These are phyloP conservation scores for Bipolaris gigantea DNA, from an alignment of 2,329 filamentous ascomycete genomes.

Conservation along the genomic window DNA sequence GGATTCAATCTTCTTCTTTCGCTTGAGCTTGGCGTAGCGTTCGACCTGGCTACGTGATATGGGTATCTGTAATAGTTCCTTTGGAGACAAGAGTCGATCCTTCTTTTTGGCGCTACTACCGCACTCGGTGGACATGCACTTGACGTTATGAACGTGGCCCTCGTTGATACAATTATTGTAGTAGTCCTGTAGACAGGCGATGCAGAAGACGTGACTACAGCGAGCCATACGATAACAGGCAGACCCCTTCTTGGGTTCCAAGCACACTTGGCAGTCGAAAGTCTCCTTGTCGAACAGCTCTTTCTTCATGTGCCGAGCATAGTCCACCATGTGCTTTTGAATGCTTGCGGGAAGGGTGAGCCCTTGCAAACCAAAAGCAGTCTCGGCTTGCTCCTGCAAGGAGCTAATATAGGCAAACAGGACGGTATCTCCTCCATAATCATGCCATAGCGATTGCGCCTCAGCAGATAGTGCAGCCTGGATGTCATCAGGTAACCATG, in stretches of 20 bases:
- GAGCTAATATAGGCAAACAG: slow-evolving; percentile 64
- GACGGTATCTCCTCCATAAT: slow-evolving; percentile 59
- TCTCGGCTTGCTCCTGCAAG: slow-evolving; percentile 61
- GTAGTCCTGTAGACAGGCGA: slow-evolving; percentile 83
- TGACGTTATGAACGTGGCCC: slow-evolving; percentile 77
- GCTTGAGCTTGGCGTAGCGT: slow-evolving; percentile 85
- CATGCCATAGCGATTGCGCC: slow-evolving; percentile 59
- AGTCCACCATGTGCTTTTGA: slow-evolving; percentile 74
- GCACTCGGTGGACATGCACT: slow-evolving; percentile 79
- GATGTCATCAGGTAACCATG: slow-evolving; percentile 57
- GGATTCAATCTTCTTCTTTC: slow-evolving; percentile 88
- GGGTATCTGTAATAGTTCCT: slow-evolving; percentile 67
- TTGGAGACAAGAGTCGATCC: slow-evolving; percentile 73
- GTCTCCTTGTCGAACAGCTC: slow-evolving; percentile 79
- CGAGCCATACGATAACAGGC: slow-evolving; percentile 79
- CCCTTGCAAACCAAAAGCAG: slow-evolving; percentile 55
- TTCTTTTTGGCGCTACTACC: slow-evolving; percentile 36
- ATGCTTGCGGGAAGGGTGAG: slow-evolving; percentile 53
- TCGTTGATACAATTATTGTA: slow-evolving; percentile 86
- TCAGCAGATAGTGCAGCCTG: slow-evolving; percentile 52
- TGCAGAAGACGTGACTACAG: slow-evolving; percentile 90
- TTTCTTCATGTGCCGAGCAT: slow-evolving; percentile 73
- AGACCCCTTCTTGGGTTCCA: slow-evolving; percentile 88
- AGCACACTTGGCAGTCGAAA: slow-evolving; percentile 84
- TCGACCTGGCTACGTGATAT: slow-evolving; percentile 68